These are phyloP conservation scores for Backusella macrospora DNA, from an alignment of 192 early-diverging fungal genomes.

Conservation along the genomic window DNA sequence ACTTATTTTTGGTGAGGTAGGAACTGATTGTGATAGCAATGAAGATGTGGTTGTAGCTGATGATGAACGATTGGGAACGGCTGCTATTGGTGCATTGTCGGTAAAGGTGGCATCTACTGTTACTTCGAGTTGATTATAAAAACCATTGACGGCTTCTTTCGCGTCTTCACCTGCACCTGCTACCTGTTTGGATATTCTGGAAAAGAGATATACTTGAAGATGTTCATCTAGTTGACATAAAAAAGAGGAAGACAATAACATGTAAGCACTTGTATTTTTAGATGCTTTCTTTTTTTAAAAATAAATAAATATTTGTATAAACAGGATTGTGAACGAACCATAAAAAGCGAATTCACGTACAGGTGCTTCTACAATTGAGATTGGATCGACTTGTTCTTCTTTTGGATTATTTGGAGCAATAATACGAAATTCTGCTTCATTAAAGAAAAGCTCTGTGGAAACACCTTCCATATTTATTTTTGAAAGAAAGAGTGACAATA, in stretches of 20 bases:
- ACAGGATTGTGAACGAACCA: conserved; percentile 20
- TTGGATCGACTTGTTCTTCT: neutral
- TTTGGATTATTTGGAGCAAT: conserved; percentile 12
- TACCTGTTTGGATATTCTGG: conserved; percentile 20
- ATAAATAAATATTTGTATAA: neutral
- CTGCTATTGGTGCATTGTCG: conserved; percentile 33
- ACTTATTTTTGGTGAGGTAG: conserved; percentile 19
- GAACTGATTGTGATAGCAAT: neutral
- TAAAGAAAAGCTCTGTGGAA: conserved; percentile 24
- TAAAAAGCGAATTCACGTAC: conserved; percentile 40
- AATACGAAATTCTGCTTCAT: conserved; percentile 24
- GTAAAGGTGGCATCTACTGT: conserved; percentile 56
- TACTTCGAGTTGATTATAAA: conserved; percentile 57
- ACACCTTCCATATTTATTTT: neutral
- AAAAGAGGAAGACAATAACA: no score
- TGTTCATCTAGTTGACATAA: conserved; percentile 31
- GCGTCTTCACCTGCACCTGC: conserved; percentile 35
- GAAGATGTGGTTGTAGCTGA: neutral
- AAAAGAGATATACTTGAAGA: conserved; percentile 30
- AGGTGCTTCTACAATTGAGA: conserved; percentile 2
- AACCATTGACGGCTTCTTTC: conserved; percentile 33
- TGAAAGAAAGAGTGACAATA: neutral
- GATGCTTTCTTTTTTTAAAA: neutral
- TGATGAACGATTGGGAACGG: conserved; percentile 2
- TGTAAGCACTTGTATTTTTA: neutral